Percentiles rank a stretch among this genome's conserved stretches.
Evolutionary conservation across 2,329 filamentous ascomycete species (phyloP).

Genomic region (Ophiostoma australiae): DNA sequence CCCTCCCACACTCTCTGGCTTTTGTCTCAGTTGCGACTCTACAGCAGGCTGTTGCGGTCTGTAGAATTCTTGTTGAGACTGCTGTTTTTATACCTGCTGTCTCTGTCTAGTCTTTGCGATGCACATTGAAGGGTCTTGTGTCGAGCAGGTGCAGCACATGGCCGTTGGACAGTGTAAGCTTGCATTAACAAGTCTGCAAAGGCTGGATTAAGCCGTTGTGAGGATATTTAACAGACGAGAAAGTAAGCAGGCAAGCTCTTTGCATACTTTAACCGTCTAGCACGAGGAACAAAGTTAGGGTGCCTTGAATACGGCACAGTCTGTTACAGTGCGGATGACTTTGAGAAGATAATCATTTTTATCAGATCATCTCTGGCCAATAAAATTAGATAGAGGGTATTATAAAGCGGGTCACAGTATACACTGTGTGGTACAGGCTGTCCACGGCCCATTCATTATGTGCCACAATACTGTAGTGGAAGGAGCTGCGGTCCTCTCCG

Average conservation of each 20-base stretch:
- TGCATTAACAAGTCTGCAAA: background rate
- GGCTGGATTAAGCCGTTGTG: background rate
- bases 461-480: background rate
- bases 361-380: conserved; percentile 31
- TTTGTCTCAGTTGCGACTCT: background rate
- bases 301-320: background rate
- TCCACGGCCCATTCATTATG: background rate
- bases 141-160: background rate
- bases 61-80: background rate
- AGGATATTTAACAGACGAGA: background rate
- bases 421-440: background rate
- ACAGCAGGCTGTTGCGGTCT: background rate
- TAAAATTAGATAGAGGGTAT: background rate
- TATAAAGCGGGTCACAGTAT: background rate
- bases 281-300: background rate
- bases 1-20: background rate
- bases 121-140: background rate
- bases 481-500: background rate
- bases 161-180: background rate
- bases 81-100: background rate
- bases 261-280: background rate
- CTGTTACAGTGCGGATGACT: background rate
- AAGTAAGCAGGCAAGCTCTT: background rate
- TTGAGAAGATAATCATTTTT: conserved; percentile 21
- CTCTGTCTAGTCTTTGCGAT: background rate